phyloP scores from a whole-genome alignment of 2,329 filamentous ascomycete species.

The Berkeleyomyces basicola region DNA sequence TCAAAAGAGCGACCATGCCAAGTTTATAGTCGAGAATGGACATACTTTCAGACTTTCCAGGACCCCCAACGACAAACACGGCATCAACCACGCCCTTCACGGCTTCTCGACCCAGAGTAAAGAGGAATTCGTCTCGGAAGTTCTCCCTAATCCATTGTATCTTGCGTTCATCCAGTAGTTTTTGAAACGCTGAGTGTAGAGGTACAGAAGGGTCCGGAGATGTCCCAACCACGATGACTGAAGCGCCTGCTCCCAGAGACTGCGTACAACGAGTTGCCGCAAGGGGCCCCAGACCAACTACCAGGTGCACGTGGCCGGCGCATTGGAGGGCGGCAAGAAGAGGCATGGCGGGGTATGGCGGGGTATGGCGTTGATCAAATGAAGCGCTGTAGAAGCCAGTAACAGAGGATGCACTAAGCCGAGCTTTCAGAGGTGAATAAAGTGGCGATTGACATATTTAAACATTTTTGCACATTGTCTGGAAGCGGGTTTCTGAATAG shows the following conservation, averaged over 20 bases:
- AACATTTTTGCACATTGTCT: not conserved
- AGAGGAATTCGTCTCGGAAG: conserved; percentile 58
- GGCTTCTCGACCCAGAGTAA: conserved; percentile 61
- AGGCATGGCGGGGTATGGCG: not conserved
- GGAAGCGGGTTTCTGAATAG: not conserved
- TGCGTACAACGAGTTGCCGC: conserved; percentile 70
- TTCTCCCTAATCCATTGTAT: conserved; percentile 48
- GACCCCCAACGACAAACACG: conserved; percentile 55
- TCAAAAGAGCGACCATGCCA: not conserved
- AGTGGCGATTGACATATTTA: not conserved
- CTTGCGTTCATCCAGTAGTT: conserved; percentile 47
- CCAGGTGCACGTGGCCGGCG: conserved; percentile 57
- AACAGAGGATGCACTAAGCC: not conserved
- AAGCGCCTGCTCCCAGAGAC: conserved; percentile 67
- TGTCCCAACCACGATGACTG: conserved; percentile 54
- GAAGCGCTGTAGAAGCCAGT: not conserved
- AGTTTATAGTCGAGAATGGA: not conserved
- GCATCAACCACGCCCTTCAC: conserved; percentile 69
- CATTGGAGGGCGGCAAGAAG: conserved; percentile 60
- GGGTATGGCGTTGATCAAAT: not conserved
- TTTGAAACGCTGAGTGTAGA: conserved; percentile 40
- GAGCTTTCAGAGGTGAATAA: not conserved
- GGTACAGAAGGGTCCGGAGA: conserved; percentile 37
- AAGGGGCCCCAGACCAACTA: conserved; percentile 73
- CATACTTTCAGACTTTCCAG: conserved; percentile 20